Evolutionary conservation across 495 filamentous ascomycete species (phyloP).

Genomic region (Hypoxylon fragiforme): DNA sequence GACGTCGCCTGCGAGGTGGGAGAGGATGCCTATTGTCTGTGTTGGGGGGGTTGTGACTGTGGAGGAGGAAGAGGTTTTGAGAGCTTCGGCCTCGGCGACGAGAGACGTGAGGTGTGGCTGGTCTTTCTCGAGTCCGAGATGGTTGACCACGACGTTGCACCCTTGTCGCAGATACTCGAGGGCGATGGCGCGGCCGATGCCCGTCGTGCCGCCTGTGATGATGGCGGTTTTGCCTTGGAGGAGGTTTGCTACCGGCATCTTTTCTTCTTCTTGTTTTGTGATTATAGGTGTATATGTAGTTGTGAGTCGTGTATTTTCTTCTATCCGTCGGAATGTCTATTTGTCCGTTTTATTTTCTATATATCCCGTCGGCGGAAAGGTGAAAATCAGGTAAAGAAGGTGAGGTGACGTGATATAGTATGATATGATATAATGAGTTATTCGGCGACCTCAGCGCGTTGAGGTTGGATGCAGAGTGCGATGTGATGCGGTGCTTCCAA

Average conservation of each 20-base stretch:
- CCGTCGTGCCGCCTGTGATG: constrained; percentile 75
- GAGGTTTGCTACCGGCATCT: constrained; percentile 53
- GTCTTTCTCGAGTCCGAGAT: constrained; percentile 63
- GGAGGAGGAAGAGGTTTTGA: constrained; percentile 34
- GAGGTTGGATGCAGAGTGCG: not conserved
- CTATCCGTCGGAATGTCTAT: not conserved
- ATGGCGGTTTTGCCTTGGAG: constrained; percentile 71
- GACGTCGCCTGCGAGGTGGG: constrained; percentile 68
- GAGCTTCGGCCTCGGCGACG: constrained; percentile 53
- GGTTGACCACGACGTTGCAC: constrained; percentile 70
- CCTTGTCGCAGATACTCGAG: constrained; percentile 72
- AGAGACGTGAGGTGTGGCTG: constrained; percentile 57
- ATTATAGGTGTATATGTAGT: not conserved
- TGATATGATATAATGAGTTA: too few relatives aligned
- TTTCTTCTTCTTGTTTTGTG: not conserved
- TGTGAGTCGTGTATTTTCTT: not conserved
- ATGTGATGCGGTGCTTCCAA: not conserved
- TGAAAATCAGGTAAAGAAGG: too few relatives aligned
- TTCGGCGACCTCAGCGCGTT: too few relatives aligned
- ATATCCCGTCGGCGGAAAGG: too few relatives aligned
- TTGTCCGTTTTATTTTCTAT: not conserved
- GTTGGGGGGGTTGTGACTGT: too few relatives aligned
- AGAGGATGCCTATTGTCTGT: constrained; percentile 49
- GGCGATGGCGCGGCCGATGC: constrained; percentile 76
- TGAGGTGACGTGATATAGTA: too few relatives aligned